A percentile compares a stretch with the other conserved stretches of the same genome.
Conservation (phyloP, 495 filamentous ascomycete species). For the Penicillium paxilli region DNA sequence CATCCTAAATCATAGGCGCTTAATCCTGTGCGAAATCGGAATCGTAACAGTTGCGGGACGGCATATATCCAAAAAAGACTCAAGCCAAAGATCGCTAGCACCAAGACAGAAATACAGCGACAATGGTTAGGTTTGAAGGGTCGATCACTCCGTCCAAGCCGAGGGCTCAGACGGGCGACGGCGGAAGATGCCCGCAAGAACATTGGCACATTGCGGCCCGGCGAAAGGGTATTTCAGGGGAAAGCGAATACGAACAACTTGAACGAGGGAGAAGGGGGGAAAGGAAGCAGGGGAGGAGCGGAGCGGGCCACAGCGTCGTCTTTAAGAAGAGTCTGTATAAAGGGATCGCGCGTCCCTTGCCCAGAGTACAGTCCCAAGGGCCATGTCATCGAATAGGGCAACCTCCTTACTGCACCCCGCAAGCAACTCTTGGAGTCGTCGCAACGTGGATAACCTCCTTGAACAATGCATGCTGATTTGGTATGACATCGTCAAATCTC, state of each 20-base stretch:
- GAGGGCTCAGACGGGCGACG: conserved; percentile 18
- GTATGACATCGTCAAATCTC: not conserved
- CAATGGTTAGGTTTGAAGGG: conserved; percentile 1
- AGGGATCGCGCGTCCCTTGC: not conserved
- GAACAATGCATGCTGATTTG: not conserved
- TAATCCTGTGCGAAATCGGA: conserved; percentile 32
- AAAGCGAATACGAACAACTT: not conserved
- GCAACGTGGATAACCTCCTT: not conserved
- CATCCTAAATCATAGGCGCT: conserved; percentile 37
- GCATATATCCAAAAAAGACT: conserved; percentile 25
- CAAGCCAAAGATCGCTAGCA: conserved; percentile 10
- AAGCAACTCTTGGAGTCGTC: not conserved
- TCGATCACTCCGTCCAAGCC: conserved; percentile 14
- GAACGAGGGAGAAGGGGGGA: not conserved
- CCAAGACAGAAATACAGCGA: conserved; percentile 10
- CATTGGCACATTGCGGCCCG: conserved; percentile 33
- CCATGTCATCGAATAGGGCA: not conserved
- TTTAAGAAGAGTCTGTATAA: not conserved
- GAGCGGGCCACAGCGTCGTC: not conserved
- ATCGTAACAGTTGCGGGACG: conserved; percentile 30
- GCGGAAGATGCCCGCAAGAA: conserved; percentile 21
- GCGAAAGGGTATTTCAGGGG: not conserved
- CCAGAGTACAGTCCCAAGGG: not conserved
- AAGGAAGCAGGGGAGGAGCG: conserved; percentile 1
- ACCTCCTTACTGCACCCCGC: conserved; percentile 1